Evolutionary conservation across 73 alveolate genomes (phyloP).

Genomic region (Paramecium biaurelia): DNA sequence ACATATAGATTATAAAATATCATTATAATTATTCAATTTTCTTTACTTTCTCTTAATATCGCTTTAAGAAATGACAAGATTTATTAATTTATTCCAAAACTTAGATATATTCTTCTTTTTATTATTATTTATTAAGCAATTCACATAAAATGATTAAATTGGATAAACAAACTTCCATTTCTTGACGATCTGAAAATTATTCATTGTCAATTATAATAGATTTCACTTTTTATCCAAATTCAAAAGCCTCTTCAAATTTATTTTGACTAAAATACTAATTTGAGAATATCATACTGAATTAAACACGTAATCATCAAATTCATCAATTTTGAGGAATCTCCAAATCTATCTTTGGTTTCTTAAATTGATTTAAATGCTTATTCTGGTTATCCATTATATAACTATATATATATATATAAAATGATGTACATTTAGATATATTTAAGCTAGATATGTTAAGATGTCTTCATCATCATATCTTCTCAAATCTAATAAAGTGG

Average conservation of each 20-base stretch:
- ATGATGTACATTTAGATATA: background rate
- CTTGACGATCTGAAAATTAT: conserved; percentile 11
- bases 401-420: background rate
- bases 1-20: background rate
- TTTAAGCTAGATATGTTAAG: conserved; percentile 11
- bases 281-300: background rate
- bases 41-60: background rate
- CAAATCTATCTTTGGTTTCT: conserved; percentile 43
- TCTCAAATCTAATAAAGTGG: background rate
- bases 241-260: conserved; percentile 39
- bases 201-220: background rate
- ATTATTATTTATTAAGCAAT: background rate
- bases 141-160: conserved; percentile 4
- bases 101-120: background rate
- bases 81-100: background rate
- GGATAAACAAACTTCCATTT: background rate
- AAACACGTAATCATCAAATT: conserved; percentile 24
- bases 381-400: conserved; percentile 20
- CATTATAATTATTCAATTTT: conserved; percentile 5
- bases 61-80: background rate
- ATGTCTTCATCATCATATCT: conserved; percentile 47
- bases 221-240: background rate
- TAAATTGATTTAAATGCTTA: conserved; percentile 1
- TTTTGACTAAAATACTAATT: background rate
- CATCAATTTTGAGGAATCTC: conserved; percentile 43